Base-by-base conservation (phyloP, 768 basidiomycete species). In the Tylopilus vinaceipallidus region DNA sequence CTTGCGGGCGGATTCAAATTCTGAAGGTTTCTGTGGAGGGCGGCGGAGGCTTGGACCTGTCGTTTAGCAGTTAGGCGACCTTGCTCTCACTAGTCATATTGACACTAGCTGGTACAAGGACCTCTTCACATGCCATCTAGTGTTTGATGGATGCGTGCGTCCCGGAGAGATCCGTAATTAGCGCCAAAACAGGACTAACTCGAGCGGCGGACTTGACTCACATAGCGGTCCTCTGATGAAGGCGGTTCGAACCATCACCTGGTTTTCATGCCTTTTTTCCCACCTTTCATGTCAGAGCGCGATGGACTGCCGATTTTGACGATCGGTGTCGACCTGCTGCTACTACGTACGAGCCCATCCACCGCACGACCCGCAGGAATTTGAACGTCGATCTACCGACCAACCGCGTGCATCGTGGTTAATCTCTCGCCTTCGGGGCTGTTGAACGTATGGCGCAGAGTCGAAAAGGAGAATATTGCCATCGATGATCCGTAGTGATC, bases 1-100 rank as follows among this genome's bases (percentile, higher is more conserved):
- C 75, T 84, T 16, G 73, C 84, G n/a, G 84, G 84, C 6, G 85
- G 84, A 7, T 85, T 76, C 63, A 85, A 83, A 65, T 66, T 81
- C 38, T 75, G 53, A 69, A 17, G 14, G n/a, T 33, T 14, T n/a
- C n/a, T n/a, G n/a, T n/a, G n/a, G 32, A 8, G 19, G n/a, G 14
- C 14, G 13, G 42, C n/a, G 12, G 27, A 20, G 17, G 30, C 35
- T 41, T 24, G 37, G 46, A 56, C 49, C n/a, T 59, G 23, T 7
- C 36, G 14, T 34, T 47, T 53, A 36, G 39, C 26, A 35, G 14
- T 46, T 35, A 33, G 48, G 45, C 20, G 22, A 36, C 24, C 22
- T 7, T 35, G 35, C 22, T 43, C 14, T 11, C 4, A 29, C 8
- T 53, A 37, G 32, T 17, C 11, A 35, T n/a, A 27, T 44, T 48